These are phyloP conservation scores for Nitzschia sp. DNA, from an alignment of 108 stramenopile species.

Conservation along the genomic window DNA sequence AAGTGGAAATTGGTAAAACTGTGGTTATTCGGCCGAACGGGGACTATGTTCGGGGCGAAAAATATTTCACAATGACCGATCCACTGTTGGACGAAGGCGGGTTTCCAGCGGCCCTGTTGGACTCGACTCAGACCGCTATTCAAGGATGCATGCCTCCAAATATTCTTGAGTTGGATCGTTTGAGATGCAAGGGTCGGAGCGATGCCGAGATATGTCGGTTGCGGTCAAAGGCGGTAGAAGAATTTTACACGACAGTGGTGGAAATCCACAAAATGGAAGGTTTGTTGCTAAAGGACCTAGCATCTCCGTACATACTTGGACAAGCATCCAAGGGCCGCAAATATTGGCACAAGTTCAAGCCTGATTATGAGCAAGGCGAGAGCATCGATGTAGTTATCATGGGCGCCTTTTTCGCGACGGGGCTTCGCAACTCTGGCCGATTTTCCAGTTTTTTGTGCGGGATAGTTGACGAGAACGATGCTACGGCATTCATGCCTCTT, in stretches of 20 bases:
- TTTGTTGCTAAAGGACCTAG: conserved; percentile 77
- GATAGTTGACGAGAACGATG: conserved; percentile 57
- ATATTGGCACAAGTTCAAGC: conserved; percentile 81
- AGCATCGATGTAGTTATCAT: conserved; percentile 65
- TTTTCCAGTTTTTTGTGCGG: conserved; percentile 65
- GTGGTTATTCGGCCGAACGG: conserved; percentile 76
- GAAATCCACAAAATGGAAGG: conserved; percentile 73
- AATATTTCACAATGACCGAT: conserved; percentile 55
- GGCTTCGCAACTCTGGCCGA: conserved; percentile 44
- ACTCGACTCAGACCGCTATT: conserved; percentile 55
- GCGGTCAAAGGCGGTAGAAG: conserved; percentile 60
- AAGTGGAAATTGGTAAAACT: conserved; percentile 65
- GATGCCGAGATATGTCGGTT: conserved; percentile 55
- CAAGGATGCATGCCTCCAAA: conserved; percentile 22
- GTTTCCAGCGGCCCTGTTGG: conserved; percentile 41
- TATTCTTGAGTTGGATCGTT: conserved; percentile 23
- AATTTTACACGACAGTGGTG: conserved; percentile 64
- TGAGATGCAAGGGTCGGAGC: conserved; percentile 29
- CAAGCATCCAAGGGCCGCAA: conserved; percentile 43
- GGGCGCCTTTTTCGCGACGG: conserved; percentile 53
- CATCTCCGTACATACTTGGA: conserved; percentile 71
- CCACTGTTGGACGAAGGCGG: conserved; percentile 35
- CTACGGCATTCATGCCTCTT: conserved; percentile 57
- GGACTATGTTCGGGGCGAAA: conserved; percentile 46
- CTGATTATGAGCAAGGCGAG: conserved; percentile 51